A percentile compares a stretch with the other conserved stretches of the same genome.
These are phyloP conservation scores for Isatis lusitanica DNA, from an alignment of 441 rosid species.

Conservation along the genomic window DNA sequence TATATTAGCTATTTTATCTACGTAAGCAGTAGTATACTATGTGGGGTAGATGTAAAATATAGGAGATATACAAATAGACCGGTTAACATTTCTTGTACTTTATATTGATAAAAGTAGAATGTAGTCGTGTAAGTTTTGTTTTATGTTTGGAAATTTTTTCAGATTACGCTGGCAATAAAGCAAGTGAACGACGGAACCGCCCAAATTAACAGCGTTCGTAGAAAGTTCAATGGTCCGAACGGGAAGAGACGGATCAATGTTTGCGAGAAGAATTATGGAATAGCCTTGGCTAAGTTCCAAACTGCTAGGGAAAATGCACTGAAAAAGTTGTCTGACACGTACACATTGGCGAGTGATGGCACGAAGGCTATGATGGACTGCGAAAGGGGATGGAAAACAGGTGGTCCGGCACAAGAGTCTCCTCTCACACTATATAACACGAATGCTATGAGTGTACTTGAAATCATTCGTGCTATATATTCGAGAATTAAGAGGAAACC, in stretches of 20 bases:
- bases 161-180: background rate
- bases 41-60: background rate
- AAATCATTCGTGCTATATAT: background rate
- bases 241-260: conserved; percentile 17
- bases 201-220: background rate
- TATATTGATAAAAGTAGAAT: background rate
- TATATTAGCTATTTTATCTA: background rate
- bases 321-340: background rate
- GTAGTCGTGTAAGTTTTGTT: background rate
- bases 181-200: conserved; percentile 17
- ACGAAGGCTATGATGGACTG: conserved; percentile 6
- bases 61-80: background rate
- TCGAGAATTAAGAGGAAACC: no score
- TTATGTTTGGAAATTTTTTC: background rate
- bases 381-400: background rate
- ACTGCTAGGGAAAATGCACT: conserved; percentile 11
- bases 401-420: conserved; percentile 9
- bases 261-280: conserved; percentile 9
- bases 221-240: background rate
- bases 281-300: conserved; percentile 2
- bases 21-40: background rate
- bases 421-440: conserved; percentile 14
- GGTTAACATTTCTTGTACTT: no score
- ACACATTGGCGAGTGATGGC: background rate
- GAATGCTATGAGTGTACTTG: background rate